Evolutionary conservation across 169 alveolate genomes (phyloP), one percentile per base, ranked within the genome.

Genomic region (Hepatocystis sp.): DNA sequence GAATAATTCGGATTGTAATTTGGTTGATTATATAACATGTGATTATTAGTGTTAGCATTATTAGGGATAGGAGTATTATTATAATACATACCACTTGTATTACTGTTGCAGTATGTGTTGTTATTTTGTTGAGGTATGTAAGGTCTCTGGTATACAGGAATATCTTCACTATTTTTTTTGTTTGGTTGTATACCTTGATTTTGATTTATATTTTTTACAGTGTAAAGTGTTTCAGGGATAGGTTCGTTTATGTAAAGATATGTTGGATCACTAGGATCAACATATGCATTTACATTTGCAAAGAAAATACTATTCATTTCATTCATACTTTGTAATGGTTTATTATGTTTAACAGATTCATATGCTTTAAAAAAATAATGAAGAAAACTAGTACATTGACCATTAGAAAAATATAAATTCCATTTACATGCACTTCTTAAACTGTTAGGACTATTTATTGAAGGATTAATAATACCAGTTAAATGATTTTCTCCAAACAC

Each of bases 221-320:
- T 47, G 19, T 81, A 61, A 8, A 81, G 19, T 34, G 23, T 81
- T 25, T 60, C 84, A 19, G 65, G 40, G 5, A 47, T 49, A 4
- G 89, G 89, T 23, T 60, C 89, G 58, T 81, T 81, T 49, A 81
- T 81, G 56, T 81, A 81, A 19, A 81, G 32, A 51, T 53, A 63
- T 5, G 89, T 63, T 27, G 89, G 89, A 19, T 81, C 89, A 63
- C 56, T 81, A 25, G 89, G 89, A 81, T 81, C 89, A 25, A 81
- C 67, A 81, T 81, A 81, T 17, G 89, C 89, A 81, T 63, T 81
- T 27, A 46, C 49, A 81, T 42, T 60, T 49, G 84, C 60, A 40
- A 81, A 63, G 34, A 81, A 81, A 10, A 61, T 67, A 7, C 63
- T 84, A 47, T 63, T 81, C 51, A 63, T 51, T 63, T 63, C 84